Percentiles rank a stretch among this genome's conserved stretches.
Evolutionary conservation across 2,329 filamentous ascomycete genomes (phyloP).

Genomic region (Claviceps cyperi): DNA sequence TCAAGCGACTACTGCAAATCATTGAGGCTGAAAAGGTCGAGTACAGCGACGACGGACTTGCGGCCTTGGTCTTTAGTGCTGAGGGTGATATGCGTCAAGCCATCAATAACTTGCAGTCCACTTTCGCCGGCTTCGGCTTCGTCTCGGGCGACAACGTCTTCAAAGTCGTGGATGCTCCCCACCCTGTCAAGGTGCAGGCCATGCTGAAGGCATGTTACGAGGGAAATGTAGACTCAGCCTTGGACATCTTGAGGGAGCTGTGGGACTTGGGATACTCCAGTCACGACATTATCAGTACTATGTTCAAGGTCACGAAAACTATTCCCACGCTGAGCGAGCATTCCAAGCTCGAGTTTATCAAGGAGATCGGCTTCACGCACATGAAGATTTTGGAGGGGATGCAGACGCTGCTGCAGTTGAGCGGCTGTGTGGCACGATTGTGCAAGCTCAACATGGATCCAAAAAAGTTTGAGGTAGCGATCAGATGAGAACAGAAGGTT

Average conservation of each 20-base stretch:
- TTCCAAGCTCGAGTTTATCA: constrained; percentile 92
- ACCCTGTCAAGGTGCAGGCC: constrained; percentile 95
- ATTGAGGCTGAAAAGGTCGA: constrained; percentile 84
- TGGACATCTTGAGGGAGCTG: constrained; percentile 76
- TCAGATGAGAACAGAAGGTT: constrained; percentile 15
- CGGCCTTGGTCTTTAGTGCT: constrained; percentile 90
- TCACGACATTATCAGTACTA: constrained; percentile 96
- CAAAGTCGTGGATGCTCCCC: constrained; percentile 89
- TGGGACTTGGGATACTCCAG: constrained; percentile 96
- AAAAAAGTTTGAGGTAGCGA: constrained; percentile 48
- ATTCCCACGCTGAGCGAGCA: constrained; percentile 86
- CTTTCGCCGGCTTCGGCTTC: constrained; percentile 83
- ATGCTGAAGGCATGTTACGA: constrained; percentile 98
- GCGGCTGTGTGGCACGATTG: constrained; percentile 78
- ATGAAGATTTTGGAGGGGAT: constrained; percentile 99
- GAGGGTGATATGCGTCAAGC: constrained; percentile 98
- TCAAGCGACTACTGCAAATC: constrained; percentile 81
- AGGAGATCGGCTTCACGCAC: constrained; percentile 96
- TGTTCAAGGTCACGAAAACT: constrained; percentile 97
- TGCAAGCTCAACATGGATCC: constrained; percentile 97
- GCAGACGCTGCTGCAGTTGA: constrained; percentile 85
- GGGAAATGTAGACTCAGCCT: constrained; percentile 72
- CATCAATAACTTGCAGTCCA: constrained; percentile 96
- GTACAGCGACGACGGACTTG: constrained; percentile 84
- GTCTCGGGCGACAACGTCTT: constrained; percentile 98